Evolutionary conservation across 75 land plant species (phyloP).

Genomic region (Sequoia sempervirens): DNA sequence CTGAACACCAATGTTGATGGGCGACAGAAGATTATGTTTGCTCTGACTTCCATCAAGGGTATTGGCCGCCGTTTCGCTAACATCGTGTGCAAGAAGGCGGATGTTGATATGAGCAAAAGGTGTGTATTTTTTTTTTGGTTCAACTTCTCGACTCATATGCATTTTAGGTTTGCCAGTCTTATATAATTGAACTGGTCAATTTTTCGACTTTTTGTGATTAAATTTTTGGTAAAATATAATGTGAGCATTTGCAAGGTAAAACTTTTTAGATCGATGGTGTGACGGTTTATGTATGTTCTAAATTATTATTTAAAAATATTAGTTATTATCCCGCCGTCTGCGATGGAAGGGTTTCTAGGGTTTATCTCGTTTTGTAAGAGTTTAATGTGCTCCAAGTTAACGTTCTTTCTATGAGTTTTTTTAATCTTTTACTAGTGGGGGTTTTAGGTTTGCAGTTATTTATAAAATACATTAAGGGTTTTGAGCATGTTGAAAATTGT

Average conservation of each 20-base stretch:
- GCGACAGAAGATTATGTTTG: conserved; percentile 50
- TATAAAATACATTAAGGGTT: too few species aligned
- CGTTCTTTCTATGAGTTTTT: background rate
- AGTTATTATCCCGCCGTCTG: background rate
- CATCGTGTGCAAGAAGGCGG: conserved; percentile 52
- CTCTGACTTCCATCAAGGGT: conserved; percentile 35
- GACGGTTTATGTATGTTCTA: background rate
- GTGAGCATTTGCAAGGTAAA: background rate
- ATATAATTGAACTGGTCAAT: background rate
- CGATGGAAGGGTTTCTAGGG: background rate
- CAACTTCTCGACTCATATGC: background rate
- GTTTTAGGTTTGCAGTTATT: background rate
- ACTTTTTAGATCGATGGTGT: background rate
- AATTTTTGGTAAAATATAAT: background rate
- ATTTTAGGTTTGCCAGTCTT: background rate
- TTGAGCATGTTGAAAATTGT: too few species aligned
- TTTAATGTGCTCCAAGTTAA: background rate
- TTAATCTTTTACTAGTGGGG: background rate
- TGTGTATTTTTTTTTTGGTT: background rate
- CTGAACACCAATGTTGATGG: conserved; percentile 44
- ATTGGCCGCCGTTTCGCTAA: conserved; percentile 51
- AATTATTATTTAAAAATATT: too few species aligned
- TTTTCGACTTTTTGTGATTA: background rate
- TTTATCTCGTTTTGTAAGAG: background rate
- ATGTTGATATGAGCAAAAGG: conserved; percentile 47